A percentile compares a stretch with the other conserved stretches of the same genome.
These are phyloP conservation scores for Pulveroboletus sp. DNA, from an alignment of 768 basidiomycete species.

Conservation along the genomic window DNA sequence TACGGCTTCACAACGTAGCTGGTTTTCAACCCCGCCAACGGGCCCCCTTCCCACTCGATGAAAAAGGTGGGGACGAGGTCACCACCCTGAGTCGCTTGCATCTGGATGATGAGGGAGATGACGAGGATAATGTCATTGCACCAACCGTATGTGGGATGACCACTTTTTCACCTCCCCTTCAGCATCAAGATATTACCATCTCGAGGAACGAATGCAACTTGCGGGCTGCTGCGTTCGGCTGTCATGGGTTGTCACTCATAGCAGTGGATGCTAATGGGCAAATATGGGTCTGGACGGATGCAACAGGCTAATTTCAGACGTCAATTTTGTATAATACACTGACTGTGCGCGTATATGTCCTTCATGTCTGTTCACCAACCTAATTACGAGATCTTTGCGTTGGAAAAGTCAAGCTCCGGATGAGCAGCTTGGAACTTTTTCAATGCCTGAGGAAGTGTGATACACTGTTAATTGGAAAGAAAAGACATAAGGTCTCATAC, in stretches of 20 bases:
- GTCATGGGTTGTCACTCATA: constrained; percentile 35
- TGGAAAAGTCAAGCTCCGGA: constrained; percentile 93
- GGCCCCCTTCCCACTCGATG: constrained; percentile 40
- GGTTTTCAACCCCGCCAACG: constrained; percentile 43
- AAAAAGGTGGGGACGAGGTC: constrained; percentile 23
- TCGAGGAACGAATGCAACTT: constrained; percentile 23
- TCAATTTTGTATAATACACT: background rate
- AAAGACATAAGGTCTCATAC: constrained; percentile 34
- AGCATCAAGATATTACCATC: constrained; percentile 23
- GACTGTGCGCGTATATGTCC: background rate
- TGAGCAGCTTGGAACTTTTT: constrained; percentile 88
- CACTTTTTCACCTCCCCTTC: constrained; percentile 16
- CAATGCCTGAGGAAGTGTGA: constrained; percentile 51
- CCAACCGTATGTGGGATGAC: background rate
- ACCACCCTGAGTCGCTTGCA: constrained; percentile 20
- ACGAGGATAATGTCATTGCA: constrained; percentile 13
- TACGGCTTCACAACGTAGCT: constrained; percentile 47
- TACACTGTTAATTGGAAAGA: background rate
- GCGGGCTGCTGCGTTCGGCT: constrained; percentile 41
- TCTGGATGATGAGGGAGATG: constrained; percentile 29
- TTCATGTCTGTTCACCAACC: background rate
- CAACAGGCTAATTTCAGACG: constrained; percentile 9
- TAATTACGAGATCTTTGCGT: constrained; percentile 77
- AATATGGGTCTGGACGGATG: constrained; percentile 26
- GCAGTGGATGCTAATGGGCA: constrained; percentile 19